Evolutionary conservation across 352 stramenopile genomes (phyloP), one percentile per base, ranked within the genome.

Genomic region (Thalassiosira pacifica): DNA sequence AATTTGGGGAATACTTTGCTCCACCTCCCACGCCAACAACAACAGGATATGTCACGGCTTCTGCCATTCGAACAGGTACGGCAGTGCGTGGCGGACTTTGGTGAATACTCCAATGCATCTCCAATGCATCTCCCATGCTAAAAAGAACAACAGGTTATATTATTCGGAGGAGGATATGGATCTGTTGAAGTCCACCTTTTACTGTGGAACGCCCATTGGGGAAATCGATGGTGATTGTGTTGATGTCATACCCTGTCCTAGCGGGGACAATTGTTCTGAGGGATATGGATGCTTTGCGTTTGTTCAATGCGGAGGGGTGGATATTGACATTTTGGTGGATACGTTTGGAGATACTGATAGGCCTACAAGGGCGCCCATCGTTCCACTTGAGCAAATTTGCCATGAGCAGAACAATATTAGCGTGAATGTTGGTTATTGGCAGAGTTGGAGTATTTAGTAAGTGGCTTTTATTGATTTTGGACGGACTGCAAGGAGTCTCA

Each of bases 391-490:
- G 32, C 85, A 90, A 60, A 72, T 87, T 9, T 91, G 85, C 48
- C 76, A 91, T 31, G 76, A 88, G 63, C 11, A 71, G 19, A 76
- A 13, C 34, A 91, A 88, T 63, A 91, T 91, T 80, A 84, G 68
- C 61, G 79, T 91, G 16, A 88, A 89, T 70, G 26, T 91, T 40
- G 86, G 82, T 10, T 91, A 91, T 73, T 91, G 83, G 79, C 86
- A 91, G 81, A 89, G 82, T 81, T 91, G 86, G 86, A 86, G 77
- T 57, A 88, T 91, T 71, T 90, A 88, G 80, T 88, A 53, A 90
- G 84, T 87, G 11, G 48, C 26, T 53, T 64, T 48, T 53, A 8
- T 40, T 53, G 22, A 16, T 53, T 70, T 24, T 68, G 29, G 42
- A 24, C 13, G 8, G 27, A 19, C 31, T 37, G 16, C 13, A 65